phyloP scores from a whole-genome alignment of 257 asterid species.

The Ilex asprella region DNA sequence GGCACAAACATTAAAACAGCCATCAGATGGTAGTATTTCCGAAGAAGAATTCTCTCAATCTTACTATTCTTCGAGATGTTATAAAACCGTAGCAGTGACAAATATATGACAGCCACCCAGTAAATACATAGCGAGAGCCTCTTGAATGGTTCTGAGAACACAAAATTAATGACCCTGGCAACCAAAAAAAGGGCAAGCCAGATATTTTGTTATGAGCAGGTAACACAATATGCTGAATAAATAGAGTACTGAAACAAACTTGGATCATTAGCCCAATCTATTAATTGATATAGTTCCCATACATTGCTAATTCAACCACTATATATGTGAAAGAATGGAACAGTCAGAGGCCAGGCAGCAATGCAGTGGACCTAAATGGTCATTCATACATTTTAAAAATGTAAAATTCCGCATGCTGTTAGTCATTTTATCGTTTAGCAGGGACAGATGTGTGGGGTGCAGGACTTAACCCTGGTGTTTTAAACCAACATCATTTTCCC shows the following conservation, averaged over 20 bases:
- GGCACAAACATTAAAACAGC: conserved; percentile 58
- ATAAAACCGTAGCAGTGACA: conserved; percentile 70
- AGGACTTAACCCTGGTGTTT: no score
- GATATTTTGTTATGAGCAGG: background rate
- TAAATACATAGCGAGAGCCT: conserved; percentile 65
- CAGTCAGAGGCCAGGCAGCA: background rate
- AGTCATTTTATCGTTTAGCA: no score
- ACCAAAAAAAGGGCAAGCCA: conserved; percentile 10
- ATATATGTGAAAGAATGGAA: background rate
- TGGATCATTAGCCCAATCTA: background rate
- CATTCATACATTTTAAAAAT: background rate
- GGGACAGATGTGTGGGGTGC: no score
- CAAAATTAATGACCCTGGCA: conserved; percentile 71
- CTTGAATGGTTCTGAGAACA: conserved; percentile 73
- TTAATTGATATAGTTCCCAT: background rate
- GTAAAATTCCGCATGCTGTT: background rate
- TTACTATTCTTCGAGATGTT: conserved; percentile 69
- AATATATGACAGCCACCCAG: conserved; percentile 69
- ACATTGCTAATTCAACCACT: background rate
- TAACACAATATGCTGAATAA: background rate
- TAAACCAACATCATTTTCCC: no score
- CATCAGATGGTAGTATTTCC: conserved; percentile 94
- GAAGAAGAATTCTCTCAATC: conserved; percentile 90
- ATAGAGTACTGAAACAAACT: background rate
- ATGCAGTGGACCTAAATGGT: background rate